Evolutionary conservation across 1,284 basidiomycete species (phyloP).

Genomic region (Moesziomyces sp.): DNA sequence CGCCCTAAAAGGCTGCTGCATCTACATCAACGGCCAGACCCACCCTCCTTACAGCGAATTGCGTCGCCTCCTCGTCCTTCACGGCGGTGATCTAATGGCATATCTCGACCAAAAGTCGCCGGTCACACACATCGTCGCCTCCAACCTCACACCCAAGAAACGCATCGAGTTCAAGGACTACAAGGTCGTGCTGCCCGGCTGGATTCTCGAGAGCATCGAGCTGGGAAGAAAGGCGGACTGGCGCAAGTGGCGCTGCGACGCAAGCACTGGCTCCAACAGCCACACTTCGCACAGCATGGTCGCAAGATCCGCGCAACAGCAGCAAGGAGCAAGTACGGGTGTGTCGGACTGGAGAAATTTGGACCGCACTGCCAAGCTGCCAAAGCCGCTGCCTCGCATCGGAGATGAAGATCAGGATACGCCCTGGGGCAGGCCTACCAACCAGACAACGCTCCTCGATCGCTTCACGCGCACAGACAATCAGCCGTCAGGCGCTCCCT

Average conservation of each 20-base stretch:
- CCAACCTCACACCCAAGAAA: conserved; percentile 87
- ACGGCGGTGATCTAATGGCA: conserved; percentile 85
- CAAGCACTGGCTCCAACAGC: conserved; percentile 33
- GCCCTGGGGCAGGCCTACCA: conserved; percentile 45
- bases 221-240: conserved; percentile 79
- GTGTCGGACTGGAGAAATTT: conserved; percentile 37
- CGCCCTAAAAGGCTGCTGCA: conserved; percentile 55
- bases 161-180: conserved; percentile 85
- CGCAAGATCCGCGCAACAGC: conserved; percentile 6
- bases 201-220: conserved; percentile 82
- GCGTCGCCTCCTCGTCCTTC: conserved; percentile 79
- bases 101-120: conserved; percentile 80
- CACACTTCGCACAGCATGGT: conserved; percentile 39
- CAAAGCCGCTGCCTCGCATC: conserved; percentile 26
- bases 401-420: conserved; percentile 35
- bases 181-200: conserved; percentile 87
- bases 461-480: conserved; percentile 19
- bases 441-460: conserved; percentile 40
- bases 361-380: conserved; percentile 24
- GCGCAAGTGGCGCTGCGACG: conserved; percentile 69
- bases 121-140: conserved; percentile 85
- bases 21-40: conserved; percentile 87
- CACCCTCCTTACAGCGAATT: conserved; percentile 87
- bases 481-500: no score
- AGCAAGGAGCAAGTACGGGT: not conserved